phyloP scores from a whole-genome alignment of 176 grass and related monocot genomes.

The Microstegium vimineum region DNA sequence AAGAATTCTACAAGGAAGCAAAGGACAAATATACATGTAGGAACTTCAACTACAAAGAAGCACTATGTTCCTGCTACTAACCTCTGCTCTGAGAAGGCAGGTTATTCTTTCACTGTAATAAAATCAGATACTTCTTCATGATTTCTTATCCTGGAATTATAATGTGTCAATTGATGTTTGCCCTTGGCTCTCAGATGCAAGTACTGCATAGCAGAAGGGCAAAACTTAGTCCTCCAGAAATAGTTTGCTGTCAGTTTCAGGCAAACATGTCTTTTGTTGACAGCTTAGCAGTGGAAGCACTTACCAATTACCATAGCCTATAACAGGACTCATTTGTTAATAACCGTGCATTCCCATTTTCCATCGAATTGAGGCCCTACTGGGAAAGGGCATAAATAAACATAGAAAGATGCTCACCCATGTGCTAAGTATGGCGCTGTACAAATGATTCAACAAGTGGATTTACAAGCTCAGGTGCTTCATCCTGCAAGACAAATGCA shows the following conservation, averaged over 20 bases:
- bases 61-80: not conserved
- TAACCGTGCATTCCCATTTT: not conserved
- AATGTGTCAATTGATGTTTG: not conserved
- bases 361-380: not conserved
- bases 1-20: not conserved
- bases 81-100: not conserved
- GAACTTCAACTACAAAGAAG: not conserved
- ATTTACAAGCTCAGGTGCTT: constrained; percentile 88
- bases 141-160: not conserved
- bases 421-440: constrained; percentile 52
- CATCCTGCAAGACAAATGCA: constrained; percentile 57
- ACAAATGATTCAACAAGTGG: constrained; percentile 74
- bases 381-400: not conserved
- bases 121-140: not conserved
- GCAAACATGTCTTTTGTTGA: not conserved
- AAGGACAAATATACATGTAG: not conserved
- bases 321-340: not conserved
- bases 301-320: constrained; percentile 11
- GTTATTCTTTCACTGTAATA: not conserved
- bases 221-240: not conserved
- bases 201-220: not conserved
- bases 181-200: not conserved
- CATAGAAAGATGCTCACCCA: constrained; percentile 5
- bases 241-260: not conserved
- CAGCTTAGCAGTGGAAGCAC: not conserved